Evolutionary conservation across 805 yeast genomes (phyloP).

Genomic region (Cyberlindnera maclurae): DNA sequence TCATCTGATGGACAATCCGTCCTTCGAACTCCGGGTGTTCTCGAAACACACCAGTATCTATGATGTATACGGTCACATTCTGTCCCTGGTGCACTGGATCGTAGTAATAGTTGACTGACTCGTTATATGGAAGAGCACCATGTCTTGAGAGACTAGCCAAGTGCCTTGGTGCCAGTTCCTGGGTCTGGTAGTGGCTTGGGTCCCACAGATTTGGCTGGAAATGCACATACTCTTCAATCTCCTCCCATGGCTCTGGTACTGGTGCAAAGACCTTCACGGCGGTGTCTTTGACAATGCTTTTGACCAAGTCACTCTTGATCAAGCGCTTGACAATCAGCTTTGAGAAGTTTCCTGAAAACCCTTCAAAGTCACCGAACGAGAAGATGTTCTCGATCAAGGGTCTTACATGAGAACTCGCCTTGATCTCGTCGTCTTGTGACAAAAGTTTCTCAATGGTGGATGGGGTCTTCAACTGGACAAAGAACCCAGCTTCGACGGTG

Average conservation of each 20-base stretch:
- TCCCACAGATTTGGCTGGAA: not conserved
- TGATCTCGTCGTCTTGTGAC: slow-evolving; percentile 16
- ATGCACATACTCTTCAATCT: slow-evolving; percentile 1
- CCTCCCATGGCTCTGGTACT: slow-evolving; percentile 7
- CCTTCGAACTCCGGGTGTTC: slow-evolving; percentile 59
- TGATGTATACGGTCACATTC: slow-evolving; percentile 64
- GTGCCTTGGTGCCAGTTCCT: slow-evolving; percentile 55
- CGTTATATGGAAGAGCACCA: slow-evolving; percentile 26
- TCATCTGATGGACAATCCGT: slow-evolving; percentile 51
- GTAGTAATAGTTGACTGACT: slow-evolving; percentile 38
- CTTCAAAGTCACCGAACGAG: slow-evolving; percentile 66
- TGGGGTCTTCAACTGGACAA: slow-evolving; percentile 21
- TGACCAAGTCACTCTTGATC: slow-evolving; percentile 53
- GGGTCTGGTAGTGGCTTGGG: slow-evolving; percentile 20
- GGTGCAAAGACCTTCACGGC: slow-evolving; percentile 48
- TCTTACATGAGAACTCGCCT: slow-evolving; percentile 35
- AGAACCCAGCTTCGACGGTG: slow-evolving; percentile 11
- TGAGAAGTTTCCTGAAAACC: slow-evolving; percentile 58
- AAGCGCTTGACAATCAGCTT: slow-evolving; percentile 40
- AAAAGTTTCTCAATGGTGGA: slow-evolving; percentile 18
- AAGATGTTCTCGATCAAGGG: slow-evolving; percentile 42
- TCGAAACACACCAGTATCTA: slow-evolving; percentile 76
- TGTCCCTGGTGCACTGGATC: slow-evolving; percentile 42
- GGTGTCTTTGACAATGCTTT: slow-evolving; percentile 63
- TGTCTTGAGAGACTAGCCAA: slow-evolving; percentile 56